Evolutionary conservation across 352 stramenopile genomes (phyloP), one percentile per base, ranked within the genome.

Genomic region (Globisporangium abappressorium): DNA sequence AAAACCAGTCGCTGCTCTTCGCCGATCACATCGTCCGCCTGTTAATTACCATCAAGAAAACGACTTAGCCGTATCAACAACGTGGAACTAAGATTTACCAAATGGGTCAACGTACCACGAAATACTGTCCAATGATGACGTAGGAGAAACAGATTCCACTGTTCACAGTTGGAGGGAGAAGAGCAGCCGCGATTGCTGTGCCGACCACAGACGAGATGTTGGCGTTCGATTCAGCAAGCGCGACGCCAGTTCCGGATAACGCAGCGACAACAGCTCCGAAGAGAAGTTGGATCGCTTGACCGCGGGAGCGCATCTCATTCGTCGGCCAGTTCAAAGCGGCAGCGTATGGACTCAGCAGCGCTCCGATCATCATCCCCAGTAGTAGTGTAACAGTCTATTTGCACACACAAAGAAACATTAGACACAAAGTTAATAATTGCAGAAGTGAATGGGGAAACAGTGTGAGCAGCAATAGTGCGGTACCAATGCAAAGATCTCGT

Each of bases 131-230:
- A 53, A 96, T 74, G 72, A 94, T 84, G 26, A 93, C 84, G 72
- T 95, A 95, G 2, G 88, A 94, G 70, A 93, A 89, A 66, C 88
- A 95, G 63, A 96, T 92, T 30, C 88, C 87, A 57, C 73, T 87
- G 74, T 96, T 96, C n/a, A 96, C 88, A 9, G 85, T 95, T 6
- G 88, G 88, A 0, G 88, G 88, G 41, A 96, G 77, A 54, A 96
- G 68, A 28, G 88, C 84, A 12, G 88, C 88, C 9, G 88, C 88
- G 56, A 96, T 96, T n/a, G 86, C 88, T 26, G 84, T 92, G 49
- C 88, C 88, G n/a, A 96, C 88, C n/a, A 96, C 87, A 0, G 88
- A 96, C 34, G 87, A 95, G 59, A 96, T 93, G 63, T 96, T 96
- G 64, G 82, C 82, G 62, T 95, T 96, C 11, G 84, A 95, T 68